Evolutionary conservation across 352 stramenopile genomes (phyloP).

Genomic region (Pythium scleroteichum): DNA sequence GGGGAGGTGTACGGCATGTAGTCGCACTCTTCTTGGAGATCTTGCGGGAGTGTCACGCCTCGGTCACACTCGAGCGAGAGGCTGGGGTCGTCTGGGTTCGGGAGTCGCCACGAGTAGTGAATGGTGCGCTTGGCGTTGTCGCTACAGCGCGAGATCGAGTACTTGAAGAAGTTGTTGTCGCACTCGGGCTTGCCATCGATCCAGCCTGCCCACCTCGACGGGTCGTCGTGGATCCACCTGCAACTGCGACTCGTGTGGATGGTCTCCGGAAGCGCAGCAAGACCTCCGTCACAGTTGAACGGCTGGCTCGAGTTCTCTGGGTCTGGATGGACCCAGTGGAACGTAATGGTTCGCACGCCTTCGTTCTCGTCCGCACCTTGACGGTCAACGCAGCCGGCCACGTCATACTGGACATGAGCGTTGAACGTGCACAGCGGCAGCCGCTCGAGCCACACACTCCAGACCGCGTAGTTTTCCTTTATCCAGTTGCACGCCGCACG

Average conservation of each 20-base stretch:
- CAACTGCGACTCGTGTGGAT: slow-evolving; percentile 40
- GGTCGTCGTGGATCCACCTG: slow-evolving; percentile 23
- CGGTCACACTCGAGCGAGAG: slow-evolving; percentile 40
- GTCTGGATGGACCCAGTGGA: slow-evolving; percentile 35
- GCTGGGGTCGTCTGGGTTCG: slow-evolving; percentile 21
- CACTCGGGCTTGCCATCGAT: slow-evolving; percentile 34
- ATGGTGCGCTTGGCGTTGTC: slow-evolving; percentile 31
- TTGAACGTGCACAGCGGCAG: slow-evolving; percentile 30
- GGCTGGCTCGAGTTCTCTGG: slow-evolving; percentile 35
- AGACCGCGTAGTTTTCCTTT: slow-evolving; percentile 29
- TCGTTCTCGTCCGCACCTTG: not conserved
- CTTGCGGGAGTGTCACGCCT: slow-evolving; percentile 27
- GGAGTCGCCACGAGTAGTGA: slow-evolving; percentile 43
- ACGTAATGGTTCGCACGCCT: slow-evolving; percentile 28
- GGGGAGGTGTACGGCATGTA: slow-evolving; percentile 33
- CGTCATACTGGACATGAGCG: slow-evolving; percentile 31
- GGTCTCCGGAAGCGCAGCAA: slow-evolving; percentile 26
- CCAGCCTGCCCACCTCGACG: slow-evolving; percentile 31
- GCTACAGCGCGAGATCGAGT: slow-evolving; percentile 39
- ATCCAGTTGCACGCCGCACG: slow-evolving; percentile 38
- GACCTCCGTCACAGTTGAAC: slow-evolving; percentile 48
- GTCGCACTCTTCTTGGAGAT: slow-evolving; percentile 35
- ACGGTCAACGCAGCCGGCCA: slow-evolving; percentile 31
- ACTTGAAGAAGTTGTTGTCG: slow-evolving; percentile 45
- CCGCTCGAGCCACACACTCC: slow-evolving; percentile 30